These are phyloP conservation scores for Gossypium laxum DNA, from an alignment of 441 rosid species.

Conservation along the genomic window DNA sequence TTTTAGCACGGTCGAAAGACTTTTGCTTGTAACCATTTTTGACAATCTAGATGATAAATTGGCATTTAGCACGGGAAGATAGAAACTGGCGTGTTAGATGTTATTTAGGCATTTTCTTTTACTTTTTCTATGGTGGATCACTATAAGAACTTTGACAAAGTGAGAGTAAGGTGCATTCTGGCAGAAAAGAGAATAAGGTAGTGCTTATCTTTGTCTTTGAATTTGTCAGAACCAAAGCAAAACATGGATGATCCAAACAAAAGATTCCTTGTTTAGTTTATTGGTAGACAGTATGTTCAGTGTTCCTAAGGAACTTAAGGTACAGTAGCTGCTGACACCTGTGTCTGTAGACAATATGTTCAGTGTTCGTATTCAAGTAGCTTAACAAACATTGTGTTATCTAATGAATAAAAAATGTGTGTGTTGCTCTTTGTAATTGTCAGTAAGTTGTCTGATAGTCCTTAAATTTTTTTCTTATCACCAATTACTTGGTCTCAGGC, in stretches of 20 bases:
- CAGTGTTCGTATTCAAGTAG: background rate
- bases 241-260: background rate
- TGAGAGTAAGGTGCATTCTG: background rate
- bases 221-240: background rate
- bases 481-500: background rate
- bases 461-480: background rate
- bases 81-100: background rate
- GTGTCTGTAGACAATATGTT: background rate
- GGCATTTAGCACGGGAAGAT: background rate
- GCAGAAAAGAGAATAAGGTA: constrained; percentile 1
- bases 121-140: background rate
- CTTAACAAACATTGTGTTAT: background rate
- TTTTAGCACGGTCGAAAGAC: background rate
- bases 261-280: background rate
- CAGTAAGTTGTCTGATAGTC: background rate
- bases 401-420: background rate
- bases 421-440: background rate
- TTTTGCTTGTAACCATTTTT: background rate
- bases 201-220: background rate
- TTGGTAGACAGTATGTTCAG: background rate
- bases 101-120: background rate
- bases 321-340: background rate
- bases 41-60: background rate
- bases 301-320: background rate
- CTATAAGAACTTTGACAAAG: constrained; percentile 4